A percentile compares a stretch with the other conserved stretches of the same genome.
Conservation (phyloP, 257 asterid genomes). For the Penstemon newberryi region DNA sequence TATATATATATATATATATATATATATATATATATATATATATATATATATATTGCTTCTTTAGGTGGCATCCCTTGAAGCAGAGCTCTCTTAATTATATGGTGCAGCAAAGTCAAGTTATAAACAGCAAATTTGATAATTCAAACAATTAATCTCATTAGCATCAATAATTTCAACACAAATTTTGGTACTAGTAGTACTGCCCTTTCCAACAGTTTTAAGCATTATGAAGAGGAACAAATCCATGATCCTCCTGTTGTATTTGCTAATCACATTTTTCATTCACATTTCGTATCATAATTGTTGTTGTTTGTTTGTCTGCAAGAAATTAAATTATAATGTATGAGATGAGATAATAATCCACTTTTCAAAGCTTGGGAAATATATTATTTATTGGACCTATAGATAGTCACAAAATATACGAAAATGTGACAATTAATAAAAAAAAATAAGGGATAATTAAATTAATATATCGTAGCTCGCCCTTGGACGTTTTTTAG, state of each 20-base stretch:
- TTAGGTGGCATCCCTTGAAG: constrained; percentile 71
- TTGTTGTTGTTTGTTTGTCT: too few species aligned
- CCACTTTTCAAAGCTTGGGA: too few species aligned
- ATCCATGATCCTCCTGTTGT: constrained; percentile 48
- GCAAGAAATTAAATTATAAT: too few species aligned
- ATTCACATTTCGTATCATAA: constrained; percentile 23
- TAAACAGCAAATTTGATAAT: constrained; percentile 57
- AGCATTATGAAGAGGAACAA: constrained; percentile 58
- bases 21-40: constrained; percentile 23
- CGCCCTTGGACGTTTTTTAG: too few species aligned
- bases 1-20: constrained; percentile 23
- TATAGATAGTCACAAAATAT: too few species aligned
- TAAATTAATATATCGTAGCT: too few species aligned
- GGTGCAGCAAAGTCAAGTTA: constrained; percentile 65
- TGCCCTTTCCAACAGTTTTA: constrained; percentile 43
- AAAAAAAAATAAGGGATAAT: too few species aligned
- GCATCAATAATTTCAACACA: constrained; percentile 41
- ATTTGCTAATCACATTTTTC: constrained; percentile 61
- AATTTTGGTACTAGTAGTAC: constrained; percentile 27
- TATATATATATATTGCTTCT: constrained; percentile 18
- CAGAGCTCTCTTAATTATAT: constrained; percentile 46
- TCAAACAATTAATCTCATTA: constrained; percentile 45
- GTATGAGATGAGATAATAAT: too few species aligned
- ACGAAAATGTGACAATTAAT: too few species aligned
- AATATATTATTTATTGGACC: too few species aligned